Evolutionary conservation across 768 basidiomycete species (phyloP), one percentile per base, ranked within the genome.

Genomic region (Pleurotus cornucopiae): DNA sequence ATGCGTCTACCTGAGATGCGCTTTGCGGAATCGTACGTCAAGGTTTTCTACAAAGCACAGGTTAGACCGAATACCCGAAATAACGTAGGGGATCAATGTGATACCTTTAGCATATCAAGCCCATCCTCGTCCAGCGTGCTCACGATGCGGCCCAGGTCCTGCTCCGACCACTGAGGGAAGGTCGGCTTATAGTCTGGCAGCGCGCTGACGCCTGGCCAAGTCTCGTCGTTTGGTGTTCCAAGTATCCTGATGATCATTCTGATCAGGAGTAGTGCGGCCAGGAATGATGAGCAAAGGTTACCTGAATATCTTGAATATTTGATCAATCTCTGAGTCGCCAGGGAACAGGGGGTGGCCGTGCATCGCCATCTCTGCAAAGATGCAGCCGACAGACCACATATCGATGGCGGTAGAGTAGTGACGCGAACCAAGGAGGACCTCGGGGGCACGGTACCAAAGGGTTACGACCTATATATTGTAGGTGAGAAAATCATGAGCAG

Each of bases 291-390:
- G 52, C 58, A 34, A 11, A 34, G 9, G 2, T 34, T 11, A 95
- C 97, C 92, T 84, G 81, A 98, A 99, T 65, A 99, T 99, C 72
- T 94, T 89, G 83, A 98, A 98, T 61, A 98, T 98, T 76, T 99
- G 97, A 73, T 99, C 97, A 66, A 98, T 99, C 74, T 99, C 97
- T 25, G 97, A 98, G 73, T 99, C 97, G 4, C 97, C 97, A 18
- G 97, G 96, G 81, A 99, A 99, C 9, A 98, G 78, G 1, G 96
- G 83, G 67, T 86, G 71, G 61, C 90, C 90, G 58, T 84, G 81
- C 89, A 95, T 91, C 54, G 93, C 88, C 96, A 98, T 98, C 75
- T 99, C 97, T 6, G 96, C 96, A 66, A 97, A 93, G 68, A 99
- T 98, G 67, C 95, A 98, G 0, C 90, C 97, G 16, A 99, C 96